These are phyloP conservation scores for Sporothrix humicola DNA, from an alignment of 2,329 filamentous ascomycete genomes.

Conservation along the genomic window DNA sequence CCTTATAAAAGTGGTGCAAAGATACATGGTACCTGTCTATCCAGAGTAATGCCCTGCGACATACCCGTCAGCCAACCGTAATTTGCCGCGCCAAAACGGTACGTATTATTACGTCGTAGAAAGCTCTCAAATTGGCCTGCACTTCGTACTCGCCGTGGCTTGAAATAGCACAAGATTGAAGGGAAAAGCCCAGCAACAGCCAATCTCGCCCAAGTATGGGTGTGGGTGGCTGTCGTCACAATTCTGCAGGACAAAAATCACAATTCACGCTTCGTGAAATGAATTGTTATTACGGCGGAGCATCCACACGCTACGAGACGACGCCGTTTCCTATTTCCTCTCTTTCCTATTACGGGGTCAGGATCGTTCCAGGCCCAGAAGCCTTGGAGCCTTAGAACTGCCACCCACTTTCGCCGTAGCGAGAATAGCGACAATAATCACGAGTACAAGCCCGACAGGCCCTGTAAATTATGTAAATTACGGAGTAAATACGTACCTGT, in stretches of 20 bases:
- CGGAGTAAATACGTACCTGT: background rate
- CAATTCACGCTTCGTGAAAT: background rate
- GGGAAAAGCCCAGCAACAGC: background rate
- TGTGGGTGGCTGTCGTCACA: background rate
- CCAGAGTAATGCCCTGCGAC: background rate
- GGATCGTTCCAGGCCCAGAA: constrained; percentile 2
- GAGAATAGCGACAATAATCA: background rate
- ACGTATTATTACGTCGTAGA: background rate
- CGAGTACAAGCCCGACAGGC: background rate
- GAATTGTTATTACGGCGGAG: constrained; percentile 20
- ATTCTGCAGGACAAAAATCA: no score
- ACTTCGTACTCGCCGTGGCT: background rate
- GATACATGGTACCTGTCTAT: background rate
- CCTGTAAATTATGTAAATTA: background rate
- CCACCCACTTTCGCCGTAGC: constrained; percentile 3
- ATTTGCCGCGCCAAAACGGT: constrained; percentile 13
- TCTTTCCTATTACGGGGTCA: background rate
- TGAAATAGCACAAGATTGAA: background rate
- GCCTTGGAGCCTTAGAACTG: constrained; percentile 11
- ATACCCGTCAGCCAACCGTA: background rate
- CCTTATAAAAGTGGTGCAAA: background rate
- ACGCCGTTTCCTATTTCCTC: no score
- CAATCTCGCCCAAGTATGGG: constrained; percentile 4
- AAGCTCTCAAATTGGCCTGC: constrained; percentile 1
- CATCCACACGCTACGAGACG: background rate